These are phyloP conservation scores for Candida rishiriensis DNA, from an alignment of 805 yeast genomes.

Conservation along the genomic window DNA sequence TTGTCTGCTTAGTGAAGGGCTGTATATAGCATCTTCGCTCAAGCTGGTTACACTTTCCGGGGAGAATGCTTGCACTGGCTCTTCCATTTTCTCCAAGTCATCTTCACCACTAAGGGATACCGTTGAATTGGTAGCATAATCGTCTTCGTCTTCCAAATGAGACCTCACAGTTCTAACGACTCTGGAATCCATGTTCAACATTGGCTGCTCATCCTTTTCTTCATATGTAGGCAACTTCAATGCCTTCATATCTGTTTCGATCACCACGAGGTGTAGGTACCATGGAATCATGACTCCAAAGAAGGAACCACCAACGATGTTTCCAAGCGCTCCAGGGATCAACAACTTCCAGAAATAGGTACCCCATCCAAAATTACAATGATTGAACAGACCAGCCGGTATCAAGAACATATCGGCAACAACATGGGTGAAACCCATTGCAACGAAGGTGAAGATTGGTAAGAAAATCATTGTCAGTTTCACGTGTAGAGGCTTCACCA, in stretches of 20 bases:
- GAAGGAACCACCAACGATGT: constrained; percentile 70
- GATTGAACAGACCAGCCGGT: constrained; percentile 63
- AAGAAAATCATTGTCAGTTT: constrained; percentile 56
- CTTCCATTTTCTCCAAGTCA: background rate
- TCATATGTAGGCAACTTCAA: constrained; percentile 66
- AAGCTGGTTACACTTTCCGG: background rate
- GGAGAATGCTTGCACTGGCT: constrained; percentile 1
- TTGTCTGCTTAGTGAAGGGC: background rate
- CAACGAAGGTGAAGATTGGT: constrained; percentile 76
- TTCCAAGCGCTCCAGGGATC: constrained; percentile 70
- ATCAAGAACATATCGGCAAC: constrained; percentile 79
- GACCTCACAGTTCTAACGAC: constrained; percentile 48
- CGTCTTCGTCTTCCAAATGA: constrained; percentile 2
- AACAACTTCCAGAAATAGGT: constrained; percentile 67
- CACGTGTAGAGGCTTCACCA: constrained; percentile 79
- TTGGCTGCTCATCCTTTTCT: constrained; percentile 77
- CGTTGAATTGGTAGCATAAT: constrained; percentile 1
- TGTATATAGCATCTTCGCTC: background rate
- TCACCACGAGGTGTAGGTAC: constrained; percentile 67
- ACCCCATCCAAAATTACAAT: constrained; percentile 60
- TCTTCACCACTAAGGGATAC: background rate
- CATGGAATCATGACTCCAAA: constrained; percentile 66
- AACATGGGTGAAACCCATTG: constrained; percentile 72
- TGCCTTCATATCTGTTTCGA: constrained; percentile 61
- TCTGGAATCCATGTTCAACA: constrained; percentile 70